These are phyloP conservation scores for Malus hybrid DNA, from an alignment of 331 rosid genomes.

Conservation along the genomic window DNA sequence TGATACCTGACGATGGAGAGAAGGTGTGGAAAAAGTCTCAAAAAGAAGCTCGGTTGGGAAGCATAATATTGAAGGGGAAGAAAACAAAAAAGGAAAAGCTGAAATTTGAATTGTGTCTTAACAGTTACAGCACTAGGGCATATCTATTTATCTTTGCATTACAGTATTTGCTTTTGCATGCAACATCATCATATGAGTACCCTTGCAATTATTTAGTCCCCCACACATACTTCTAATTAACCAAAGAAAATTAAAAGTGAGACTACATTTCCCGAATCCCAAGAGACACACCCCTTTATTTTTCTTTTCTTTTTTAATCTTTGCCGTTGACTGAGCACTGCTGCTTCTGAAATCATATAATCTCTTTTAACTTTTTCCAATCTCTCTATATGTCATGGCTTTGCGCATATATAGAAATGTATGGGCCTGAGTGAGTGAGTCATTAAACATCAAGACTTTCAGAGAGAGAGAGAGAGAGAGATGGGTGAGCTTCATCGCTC, in stretches of 20 bases:
- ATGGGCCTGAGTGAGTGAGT: background rate
- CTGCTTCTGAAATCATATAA: constrained; percentile 15
- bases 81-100: constrained; percentile 65
- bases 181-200: constrained; percentile 45
- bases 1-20: constrained; percentile 27
- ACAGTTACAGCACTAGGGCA: constrained; percentile 21
- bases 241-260: constrained; percentile 14
- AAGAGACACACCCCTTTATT: constrained; percentile 16
- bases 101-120: constrained; percentile 81
- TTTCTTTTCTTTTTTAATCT: constrained; percentile 1
- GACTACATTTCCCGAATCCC: constrained; percentile 79
- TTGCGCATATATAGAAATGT: constrained; percentile 42
- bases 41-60: constrained; percentile 46
- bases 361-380: constrained; percentile 17
- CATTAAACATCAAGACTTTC: background rate
- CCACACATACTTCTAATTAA: constrained; percentile 32
- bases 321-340: constrained; percentile 64
- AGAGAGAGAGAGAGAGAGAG: background rate
- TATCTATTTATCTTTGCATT: constrained; percentile 31
- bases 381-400: background rate
- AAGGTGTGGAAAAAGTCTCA: constrained; percentile 21
- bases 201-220: constrained; percentile 82
- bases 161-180: constrained; percentile 23
- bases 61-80: constrained; percentile 12
- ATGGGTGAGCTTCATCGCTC: constrained; percentile 69